phyloP scores from a whole-genome alignment of 345 rosid species.

The Melastoma malabathricum region DNA sequence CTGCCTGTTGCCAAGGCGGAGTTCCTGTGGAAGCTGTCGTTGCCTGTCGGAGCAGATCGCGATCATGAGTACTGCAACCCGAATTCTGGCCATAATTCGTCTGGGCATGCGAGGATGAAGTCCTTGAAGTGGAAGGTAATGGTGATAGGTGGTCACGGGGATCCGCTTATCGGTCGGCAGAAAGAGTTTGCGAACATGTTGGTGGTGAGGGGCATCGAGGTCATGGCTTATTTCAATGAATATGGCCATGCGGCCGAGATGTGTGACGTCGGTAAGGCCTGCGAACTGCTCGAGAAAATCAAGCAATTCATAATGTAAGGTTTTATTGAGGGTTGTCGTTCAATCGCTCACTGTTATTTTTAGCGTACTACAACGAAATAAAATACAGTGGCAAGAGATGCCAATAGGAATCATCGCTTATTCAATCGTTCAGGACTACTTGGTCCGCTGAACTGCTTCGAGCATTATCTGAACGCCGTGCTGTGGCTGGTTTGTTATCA shows the following conservation, averaged over 20 bases:
- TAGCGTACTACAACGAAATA: too few species aligned
- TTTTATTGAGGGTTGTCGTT: too few species aligned
- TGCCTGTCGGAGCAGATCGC: slow-evolving; percentile 25
- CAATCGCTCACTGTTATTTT: too few species aligned
- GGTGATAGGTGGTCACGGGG: slow-evolving; percentile 11
- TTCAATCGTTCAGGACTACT: too few species aligned
- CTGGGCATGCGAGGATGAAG: slow-evolving; percentile 4
- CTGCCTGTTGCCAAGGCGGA: slow-evolving; percentile 17
- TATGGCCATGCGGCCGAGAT: too few species aligned
- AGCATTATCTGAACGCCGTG: slow-evolving; percentile 22
- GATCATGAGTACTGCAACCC: slow-evolving; percentile 32
- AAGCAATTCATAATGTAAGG: background rate
- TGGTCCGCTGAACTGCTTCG: slow-evolving; percentile 7
- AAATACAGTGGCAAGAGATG: too few species aligned
- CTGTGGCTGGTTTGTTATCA: slow-evolving; percentile 9
- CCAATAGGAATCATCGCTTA: too few species aligned
- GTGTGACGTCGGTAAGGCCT: too few species aligned
- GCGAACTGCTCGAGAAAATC: background rate
- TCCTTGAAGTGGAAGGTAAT: slow-evolving; percentile 14
- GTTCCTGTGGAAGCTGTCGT: slow-evolving; percentile 20
- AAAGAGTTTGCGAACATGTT: slow-evolving; percentile 13
- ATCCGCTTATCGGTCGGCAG: slow-evolving; percentile 15
- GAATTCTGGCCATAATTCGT: slow-evolving; percentile 1
- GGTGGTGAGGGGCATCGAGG: slow-evolving; percentile 12
- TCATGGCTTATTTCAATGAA: slow-evolving; percentile 11